A percentile compares a stretch with the other conserved stretches of the same genome.
Evolutionary conservation across 345 rosid species (phyloP).

Genomic region (Aethionema arabicum): DNA sequence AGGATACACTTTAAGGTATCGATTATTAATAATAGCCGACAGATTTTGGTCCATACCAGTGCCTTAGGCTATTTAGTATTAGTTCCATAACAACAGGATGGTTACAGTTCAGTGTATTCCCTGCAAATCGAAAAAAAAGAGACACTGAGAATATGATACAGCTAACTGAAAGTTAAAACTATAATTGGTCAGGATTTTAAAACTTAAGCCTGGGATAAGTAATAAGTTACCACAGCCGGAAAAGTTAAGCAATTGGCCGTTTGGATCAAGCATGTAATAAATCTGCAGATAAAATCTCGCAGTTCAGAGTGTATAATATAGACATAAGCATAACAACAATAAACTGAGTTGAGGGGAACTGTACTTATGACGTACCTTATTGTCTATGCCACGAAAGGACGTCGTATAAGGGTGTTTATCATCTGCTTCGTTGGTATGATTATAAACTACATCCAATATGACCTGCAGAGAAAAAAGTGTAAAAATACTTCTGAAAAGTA

Average conservation of each 20-base stretch:
- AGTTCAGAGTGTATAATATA: neutral
- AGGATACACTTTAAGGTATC: neutral
- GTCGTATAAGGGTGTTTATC: conserved; percentile 76
- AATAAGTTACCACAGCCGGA: conserved; percentile 78
- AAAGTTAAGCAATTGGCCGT: conserved; percentile 66
- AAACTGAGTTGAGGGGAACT: neutral
- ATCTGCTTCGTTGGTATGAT: conserved; percentile 95
- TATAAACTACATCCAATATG: conserved; percentile 92
- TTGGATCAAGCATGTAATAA: conserved; percentile 82
- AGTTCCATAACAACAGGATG: conserved; percentile 92
- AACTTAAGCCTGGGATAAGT: conserved; percentile 2
- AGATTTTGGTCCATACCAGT: conserved; percentile 59
- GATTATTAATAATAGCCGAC: neutral
- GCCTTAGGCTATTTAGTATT: conserved; percentile 84
- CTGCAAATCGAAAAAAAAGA: conserved; percentile 48
- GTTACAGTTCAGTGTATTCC: conserved; percentile 88
- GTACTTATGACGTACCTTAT: conserved; percentile 53
- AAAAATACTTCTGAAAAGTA: conserved; percentile 2
- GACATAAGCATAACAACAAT: neutral
- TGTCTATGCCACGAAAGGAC: conserved; percentile 96
- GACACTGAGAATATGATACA: conserved; percentile 2
- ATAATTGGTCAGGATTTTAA: conserved; percentile 9
- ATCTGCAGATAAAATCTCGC: conserved; percentile 51
- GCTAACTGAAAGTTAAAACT: conserved; percentile 12
- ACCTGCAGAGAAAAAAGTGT: conserved; percentile 48